A percentile compares a stretch with the other conserved stretches of the same genome.
Conservation (phyloP, 106 monocot genomes). For the Posidonia australis region DNA sequence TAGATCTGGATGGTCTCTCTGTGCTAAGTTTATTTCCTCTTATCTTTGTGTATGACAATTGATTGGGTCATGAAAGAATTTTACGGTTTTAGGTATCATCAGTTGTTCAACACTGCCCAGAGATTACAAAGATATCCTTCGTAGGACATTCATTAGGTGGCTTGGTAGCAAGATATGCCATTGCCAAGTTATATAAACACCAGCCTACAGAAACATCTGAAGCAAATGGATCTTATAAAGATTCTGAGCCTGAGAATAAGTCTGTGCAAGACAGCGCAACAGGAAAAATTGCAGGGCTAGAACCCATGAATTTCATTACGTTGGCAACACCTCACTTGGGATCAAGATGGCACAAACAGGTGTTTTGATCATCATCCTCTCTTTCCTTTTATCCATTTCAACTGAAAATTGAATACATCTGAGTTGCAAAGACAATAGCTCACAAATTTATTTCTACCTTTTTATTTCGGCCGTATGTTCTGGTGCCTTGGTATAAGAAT, state of each 20-base stretch:
- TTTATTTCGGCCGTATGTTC: not conserved
- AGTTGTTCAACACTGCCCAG: conserved; percentile 40
- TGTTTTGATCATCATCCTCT: conserved; percentile 7
- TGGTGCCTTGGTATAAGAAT: not conserved
- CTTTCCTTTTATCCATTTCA: not conserved
- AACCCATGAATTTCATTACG: conserved; percentile 84
- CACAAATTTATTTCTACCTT: no score
- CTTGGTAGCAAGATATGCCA: conserved; percentile 80
- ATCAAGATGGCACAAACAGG: conserved; percentile 72
- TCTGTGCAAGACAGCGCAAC: conserved; percentile 9
- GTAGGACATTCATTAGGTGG: conserved; percentile 84
- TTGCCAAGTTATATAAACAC: conserved; percentile 42
- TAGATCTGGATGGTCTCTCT: not conserved
- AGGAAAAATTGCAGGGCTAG: conserved; percentile 78
- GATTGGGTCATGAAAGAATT: not conserved
- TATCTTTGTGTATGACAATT: not conserved
- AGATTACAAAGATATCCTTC: conserved; percentile 71
- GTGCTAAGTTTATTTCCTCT: not conserved
- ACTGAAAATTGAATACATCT: not conserved
- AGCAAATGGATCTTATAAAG: conserved; percentile 5
- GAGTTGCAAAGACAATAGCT: no score
- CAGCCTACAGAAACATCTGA: not conserved
- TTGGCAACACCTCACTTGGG: conserved; percentile 98
- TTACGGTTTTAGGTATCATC: conserved; percentile 34
- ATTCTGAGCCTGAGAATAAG: conserved; percentile 2